phyloP scores from a whole-genome alignment of 1,139 yeast genomes.

The Kodamaea arcana region DNA sequence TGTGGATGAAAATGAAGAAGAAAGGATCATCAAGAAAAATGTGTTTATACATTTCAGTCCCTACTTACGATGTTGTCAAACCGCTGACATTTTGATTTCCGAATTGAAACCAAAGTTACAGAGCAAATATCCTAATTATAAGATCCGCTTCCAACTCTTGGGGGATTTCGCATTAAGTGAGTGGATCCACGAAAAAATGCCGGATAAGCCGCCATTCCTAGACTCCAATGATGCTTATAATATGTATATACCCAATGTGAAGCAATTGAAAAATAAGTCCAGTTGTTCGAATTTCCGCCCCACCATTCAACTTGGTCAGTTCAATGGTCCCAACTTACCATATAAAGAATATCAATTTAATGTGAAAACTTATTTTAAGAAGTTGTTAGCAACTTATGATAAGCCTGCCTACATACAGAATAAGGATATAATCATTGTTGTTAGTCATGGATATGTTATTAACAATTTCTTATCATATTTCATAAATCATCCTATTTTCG shows the following conservation, averaged over 20 bases:
- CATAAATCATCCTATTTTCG: conserved; percentile 44
- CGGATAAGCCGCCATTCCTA: conserved; percentile 39
- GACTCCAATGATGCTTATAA: conserved; percentile 47
- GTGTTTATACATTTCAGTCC: conserved; percentile 44
- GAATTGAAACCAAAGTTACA: conserved; percentile 24
- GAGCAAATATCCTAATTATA: conserved; percentile 27
- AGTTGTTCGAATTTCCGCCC: conserved; percentile 44
- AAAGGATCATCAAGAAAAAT: conserved; percentile 25
- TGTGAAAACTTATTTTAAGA: conserved; percentile 40
- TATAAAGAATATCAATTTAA: conserved; percentile 40
- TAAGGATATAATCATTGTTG: conserved; percentile 37
- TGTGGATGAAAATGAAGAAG: conserved; percentile 7
- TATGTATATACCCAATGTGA: conserved; percentile 46
- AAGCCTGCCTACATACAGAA: conserved; percentile 32
- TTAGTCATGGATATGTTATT: conserved; percentile 43
- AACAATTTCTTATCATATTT: conserved; percentile 40
- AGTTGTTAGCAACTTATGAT: conserved; percentile 44
- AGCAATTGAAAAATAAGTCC: conserved; percentile 31
- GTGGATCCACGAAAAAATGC: conserved; percentile 48
- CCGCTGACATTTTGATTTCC: conserved; percentile 39
- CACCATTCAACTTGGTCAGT: conserved; percentile 44
- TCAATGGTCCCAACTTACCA: conserved; percentile 42
- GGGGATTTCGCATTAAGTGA: conserved; percentile 48
- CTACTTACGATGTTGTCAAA: conserved; percentile 43
- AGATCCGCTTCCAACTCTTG: conserved; percentile 36